Conservation (phyloP, 768 basidiomycete species). For the Termitomyces sp. region DNA sequence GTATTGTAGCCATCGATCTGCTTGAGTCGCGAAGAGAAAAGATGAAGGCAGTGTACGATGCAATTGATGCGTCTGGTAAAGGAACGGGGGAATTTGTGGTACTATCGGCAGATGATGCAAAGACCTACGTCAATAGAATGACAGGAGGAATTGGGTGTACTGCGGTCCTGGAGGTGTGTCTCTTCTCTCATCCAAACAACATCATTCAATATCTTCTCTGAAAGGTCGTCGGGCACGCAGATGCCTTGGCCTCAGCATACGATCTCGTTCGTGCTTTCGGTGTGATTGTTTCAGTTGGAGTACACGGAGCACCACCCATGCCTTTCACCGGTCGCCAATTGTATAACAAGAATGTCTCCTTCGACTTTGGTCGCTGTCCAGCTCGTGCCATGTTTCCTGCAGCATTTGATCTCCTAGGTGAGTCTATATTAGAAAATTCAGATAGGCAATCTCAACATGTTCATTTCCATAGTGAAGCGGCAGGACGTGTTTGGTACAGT, state of each 20-base stretch:
- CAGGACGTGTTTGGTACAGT: conserved; percentile 75
- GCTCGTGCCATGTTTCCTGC: conserved; percentile 71
- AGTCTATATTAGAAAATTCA: conserved; percentile 4
- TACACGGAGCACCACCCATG: conserved; percentile 48
- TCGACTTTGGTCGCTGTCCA: conserved; percentile 80
- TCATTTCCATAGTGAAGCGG: conserved; percentile 37
- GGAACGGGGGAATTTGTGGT: conserved; percentile 45
- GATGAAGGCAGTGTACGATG: conserved; percentile 49
- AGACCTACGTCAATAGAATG: conserved; percentile 40
- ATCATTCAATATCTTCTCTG: not conserved
- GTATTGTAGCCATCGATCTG: conserved; percentile 61
- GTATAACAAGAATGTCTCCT: conserved; percentile 74
- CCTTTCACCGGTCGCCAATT: conserved; percentile 52
- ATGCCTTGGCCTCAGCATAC: conserved; percentile 59
- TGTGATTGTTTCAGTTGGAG: conserved; percentile 68
- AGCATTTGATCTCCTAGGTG: conserved; percentile 60
- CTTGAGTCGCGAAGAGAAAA: conserved; percentile 52
- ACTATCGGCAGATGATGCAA: conserved; percentile 45
- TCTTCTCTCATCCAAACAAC: not conserved
- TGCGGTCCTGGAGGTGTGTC: conserved; percentile 57
- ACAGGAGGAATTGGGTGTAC: conserved; percentile 57
- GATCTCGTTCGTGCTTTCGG: conserved; percentile 74
- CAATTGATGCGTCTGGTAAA: conserved; percentile 38
- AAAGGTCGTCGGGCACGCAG: conserved; percentile 66
- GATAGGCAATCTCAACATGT: not conserved